Evolutionary conservation across 345 rosid species (phyloP).

Genomic region (Syzygium aromaticum): DNA sequence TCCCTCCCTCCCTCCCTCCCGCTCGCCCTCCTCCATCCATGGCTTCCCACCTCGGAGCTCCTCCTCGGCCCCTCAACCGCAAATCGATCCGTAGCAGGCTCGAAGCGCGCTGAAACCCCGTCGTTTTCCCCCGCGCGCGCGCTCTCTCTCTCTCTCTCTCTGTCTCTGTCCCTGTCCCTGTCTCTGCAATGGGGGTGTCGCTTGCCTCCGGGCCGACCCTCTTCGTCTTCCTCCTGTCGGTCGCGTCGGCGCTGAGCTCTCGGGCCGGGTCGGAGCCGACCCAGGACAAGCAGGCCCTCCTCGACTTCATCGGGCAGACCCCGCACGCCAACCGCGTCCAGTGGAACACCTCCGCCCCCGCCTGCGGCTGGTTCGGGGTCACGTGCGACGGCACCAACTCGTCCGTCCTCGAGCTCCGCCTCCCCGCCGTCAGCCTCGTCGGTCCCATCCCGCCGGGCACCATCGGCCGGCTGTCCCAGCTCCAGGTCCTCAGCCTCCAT

Average conservation of each 20-base stretch:
- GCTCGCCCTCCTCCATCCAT: neutral
- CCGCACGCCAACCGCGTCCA: constrained; percentile 71
- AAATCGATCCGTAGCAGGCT: neutral
- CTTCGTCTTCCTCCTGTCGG: constrained; percentile 12
- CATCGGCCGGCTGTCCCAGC: constrained; percentile 57
- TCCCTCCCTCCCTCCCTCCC: neutral
- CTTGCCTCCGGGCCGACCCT: neutral
- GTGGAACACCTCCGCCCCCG: constrained; percentile 68
- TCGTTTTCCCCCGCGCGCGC: neutral
- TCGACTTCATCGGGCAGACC: constrained; percentile 41
- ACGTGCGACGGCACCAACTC: constrained; percentile 52
- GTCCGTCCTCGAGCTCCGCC: constrained; percentile 50
- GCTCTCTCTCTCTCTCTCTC: neutral
- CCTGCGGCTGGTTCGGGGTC: constrained; percentile 83
- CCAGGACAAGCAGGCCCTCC: constrained; percentile 75
- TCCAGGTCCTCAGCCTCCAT: constrained; percentile 86
- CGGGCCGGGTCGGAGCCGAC: constrained; percentile 59
- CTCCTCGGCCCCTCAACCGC: neutral
- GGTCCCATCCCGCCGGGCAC: constrained; percentile 67
- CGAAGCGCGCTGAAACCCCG: neutral
- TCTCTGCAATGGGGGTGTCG: constrained; percentile 28
- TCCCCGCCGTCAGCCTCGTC: constrained; percentile 78
- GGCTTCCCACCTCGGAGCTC: neutral
- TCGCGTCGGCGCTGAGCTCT: constrained; percentile 14
- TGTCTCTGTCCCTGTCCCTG: neutral